These are phyloP conservation scores for Alternaria sp. DNA, from an alignment of 2,329 filamentous ascomycete genomes.

Conservation along the genomic window DNA sequence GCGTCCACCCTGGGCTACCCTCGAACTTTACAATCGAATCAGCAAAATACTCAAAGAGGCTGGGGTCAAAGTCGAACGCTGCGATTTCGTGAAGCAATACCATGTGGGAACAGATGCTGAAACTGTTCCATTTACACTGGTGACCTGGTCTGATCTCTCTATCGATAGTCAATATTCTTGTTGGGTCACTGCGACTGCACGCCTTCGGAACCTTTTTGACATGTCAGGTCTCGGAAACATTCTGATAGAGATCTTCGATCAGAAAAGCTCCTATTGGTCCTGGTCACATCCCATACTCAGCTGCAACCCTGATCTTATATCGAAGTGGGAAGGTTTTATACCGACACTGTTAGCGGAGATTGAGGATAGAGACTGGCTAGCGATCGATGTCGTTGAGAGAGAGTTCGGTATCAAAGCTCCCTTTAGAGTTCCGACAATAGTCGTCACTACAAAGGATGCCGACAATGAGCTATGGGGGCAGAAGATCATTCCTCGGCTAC, in stretches of 20 bases:
- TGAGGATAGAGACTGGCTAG: not conserved
- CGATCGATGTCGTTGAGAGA: not conserved
- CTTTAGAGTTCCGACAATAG: not conserved
- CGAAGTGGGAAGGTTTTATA: not conserved
- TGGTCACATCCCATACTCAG: not conserved
- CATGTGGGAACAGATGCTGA: too few relatives aligned
- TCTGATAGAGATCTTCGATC: not conserved
- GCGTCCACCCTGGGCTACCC: too few relatives aligned
- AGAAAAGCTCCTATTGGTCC: not conserved
- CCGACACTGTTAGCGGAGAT: not conserved
- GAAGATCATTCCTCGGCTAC: too few relatives aligned
- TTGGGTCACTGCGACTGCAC: not conserved
- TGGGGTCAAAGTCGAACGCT: too few relatives aligned
- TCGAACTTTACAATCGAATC: too few relatives aligned
- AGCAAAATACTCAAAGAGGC: too few relatives aligned
- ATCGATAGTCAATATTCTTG: not conserved
- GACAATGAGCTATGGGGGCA: too few relatives aligned
- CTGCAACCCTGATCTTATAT: not conserved
- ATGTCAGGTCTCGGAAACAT: not conserved
- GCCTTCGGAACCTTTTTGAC: not conserved
- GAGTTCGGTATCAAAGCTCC: not conserved
- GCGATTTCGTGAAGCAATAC: too few relatives aligned
- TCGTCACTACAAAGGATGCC: not conserved
- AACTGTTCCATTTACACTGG: too few relatives aligned
- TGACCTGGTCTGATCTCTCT: too few relatives aligned